These are phyloP conservation scores for Spathaspora passalidarum DNA, from an alignment of 805 yeast species.

Conservation along the genomic window DNA sequence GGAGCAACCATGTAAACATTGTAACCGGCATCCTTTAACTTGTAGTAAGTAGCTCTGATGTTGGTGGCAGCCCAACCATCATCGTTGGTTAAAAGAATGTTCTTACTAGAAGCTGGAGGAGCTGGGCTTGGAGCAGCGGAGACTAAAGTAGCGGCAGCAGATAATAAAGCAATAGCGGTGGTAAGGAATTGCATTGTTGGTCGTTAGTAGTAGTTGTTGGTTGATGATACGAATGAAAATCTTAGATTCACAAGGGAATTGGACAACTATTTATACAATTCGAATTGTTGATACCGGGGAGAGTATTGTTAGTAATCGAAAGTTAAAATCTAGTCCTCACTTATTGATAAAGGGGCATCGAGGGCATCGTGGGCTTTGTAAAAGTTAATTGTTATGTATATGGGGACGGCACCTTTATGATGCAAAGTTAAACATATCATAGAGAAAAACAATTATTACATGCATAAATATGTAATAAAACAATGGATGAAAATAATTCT, in stretches of 20 bases:
- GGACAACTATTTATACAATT: neutral
- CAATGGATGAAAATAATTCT: too few species aligned
- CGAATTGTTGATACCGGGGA: too few species aligned
- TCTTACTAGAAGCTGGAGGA: constrained; percentile 29
- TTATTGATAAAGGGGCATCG: too few species aligned
- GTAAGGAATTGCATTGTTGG: neutral
- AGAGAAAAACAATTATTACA: too few species aligned
- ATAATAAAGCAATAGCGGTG: neutral
- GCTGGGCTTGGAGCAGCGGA: neutral
- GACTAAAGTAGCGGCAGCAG: constrained; percentile 29
- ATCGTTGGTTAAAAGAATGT: constrained; percentile 33
- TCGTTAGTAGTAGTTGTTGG: neutral
- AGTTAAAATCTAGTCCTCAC: too few species aligned
- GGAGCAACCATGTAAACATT: constrained; percentile 52
- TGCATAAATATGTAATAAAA: too few species aligned
- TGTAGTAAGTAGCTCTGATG: constrained; percentile 53
- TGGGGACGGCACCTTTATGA: too few species aligned
- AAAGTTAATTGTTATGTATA: too few species aligned
- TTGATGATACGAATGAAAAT: neutral
- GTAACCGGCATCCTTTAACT: constrained; percentile 46
- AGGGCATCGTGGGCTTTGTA: too few species aligned
- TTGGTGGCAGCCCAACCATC: constrained; percentile 58
- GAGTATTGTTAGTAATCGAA: too few species aligned
- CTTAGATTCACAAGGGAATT: neutral
- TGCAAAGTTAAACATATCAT: too few species aligned